Evolutionary conservation across 2,329 filamentous ascomycete species (phyloP).

Genomic region (Fusarium nanum): DNA sequence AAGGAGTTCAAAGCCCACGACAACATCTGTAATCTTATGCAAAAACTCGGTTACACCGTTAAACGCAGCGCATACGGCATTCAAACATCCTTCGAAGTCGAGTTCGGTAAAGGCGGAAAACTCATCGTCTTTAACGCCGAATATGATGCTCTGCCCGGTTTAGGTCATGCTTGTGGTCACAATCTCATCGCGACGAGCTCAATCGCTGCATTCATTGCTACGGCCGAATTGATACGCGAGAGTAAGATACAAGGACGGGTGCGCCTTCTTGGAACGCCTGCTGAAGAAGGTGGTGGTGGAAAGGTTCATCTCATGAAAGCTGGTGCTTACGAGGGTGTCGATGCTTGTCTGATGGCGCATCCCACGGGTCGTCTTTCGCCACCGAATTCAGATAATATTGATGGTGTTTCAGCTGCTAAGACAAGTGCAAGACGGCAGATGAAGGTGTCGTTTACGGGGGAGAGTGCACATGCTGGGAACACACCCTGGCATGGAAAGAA

Average conservation of each 20-base stretch:
- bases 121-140: slow-evolving; percentile 35
- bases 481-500: slow-evolving; percentile 71
- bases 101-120: slow-evolving; percentile 23
- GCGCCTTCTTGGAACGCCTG: slow-evolving; percentile 58
- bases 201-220: slow-evolving; percentile 27
- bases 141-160: slow-evolving; percentile 30
- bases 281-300: slow-evolving; percentile 64
- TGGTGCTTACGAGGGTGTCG: slow-evolving; percentile 56
- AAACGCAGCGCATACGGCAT: slow-evolving; percentile 20
- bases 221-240: slow-evolving; percentile 28
- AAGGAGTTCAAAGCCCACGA: slow-evolving; percentile 27
- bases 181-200: slow-evolving; percentile 34
- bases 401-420: slow-evolving; percentile 56
- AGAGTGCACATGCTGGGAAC: slow-evolving; percentile 66
- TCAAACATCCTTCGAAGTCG: slow-evolving; percentile 27
- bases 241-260: background rate
- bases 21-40: slow-evolving; percentile 22
- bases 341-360: slow-evolving; percentile 48
- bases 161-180: slow-evolving; percentile 34
- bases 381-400: background rate
- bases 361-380: slow-evolving; percentile 31
- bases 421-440: slow-evolving; percentile 64
- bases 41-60: slow-evolving; percentile 13
- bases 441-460: slow-evolving; percentile 64
- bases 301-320: slow-evolving; percentile 60